Base-by-base conservation (phyloP, 192 early-diverging fungal genomes). In the Pilaira anomala region DNA sequence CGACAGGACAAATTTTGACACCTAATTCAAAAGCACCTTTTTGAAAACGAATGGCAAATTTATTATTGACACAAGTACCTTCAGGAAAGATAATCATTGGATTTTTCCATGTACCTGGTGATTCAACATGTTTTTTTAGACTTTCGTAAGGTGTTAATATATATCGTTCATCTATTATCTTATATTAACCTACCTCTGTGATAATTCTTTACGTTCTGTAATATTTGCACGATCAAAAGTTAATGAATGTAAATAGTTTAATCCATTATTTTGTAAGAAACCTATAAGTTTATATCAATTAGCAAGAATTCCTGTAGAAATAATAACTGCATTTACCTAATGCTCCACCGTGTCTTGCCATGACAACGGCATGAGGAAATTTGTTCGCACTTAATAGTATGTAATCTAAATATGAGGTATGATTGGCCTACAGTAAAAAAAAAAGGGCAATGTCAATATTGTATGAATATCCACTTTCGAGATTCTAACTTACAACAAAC, bases 51-150 rank as follows among this genome's bases (percentile, higher is more conserved):
- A 68, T 68, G 3, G 59, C 58, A 33, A 61, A 62, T 36, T 51
- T 29, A 26, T 68, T 68, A 36, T 68, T 68, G 41, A 68, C 66
- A 44, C 66, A 68, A 12, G 66, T 68, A n/a, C 66, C 66, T 62
- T 68, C 66, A 16, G 66, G 66, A 24, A 68, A 68, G 22, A 68
- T 68, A 26, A 68, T 33, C 66, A 68, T 68, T 61, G 66, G 66
- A 33, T 68, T 68, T 3, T 57, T 57, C 59, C 66, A 62, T 22
- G 66, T 68, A 7, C 33, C 48, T 14, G 58, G 49, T 24, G 52
- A 52, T 7, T 40, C 51, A 7, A 68, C 66, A 53, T 68, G 66
- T 25, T 41, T 54, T 13, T 53, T 60, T 46, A 68, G 53, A 16
- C 66, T 68, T 54, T 9, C 51, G n/a, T 11, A 24, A 24, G 1